Base-by-base conservation (phyloP, 768 basidiomycete species). In the Harrya chromipes region DNA sequence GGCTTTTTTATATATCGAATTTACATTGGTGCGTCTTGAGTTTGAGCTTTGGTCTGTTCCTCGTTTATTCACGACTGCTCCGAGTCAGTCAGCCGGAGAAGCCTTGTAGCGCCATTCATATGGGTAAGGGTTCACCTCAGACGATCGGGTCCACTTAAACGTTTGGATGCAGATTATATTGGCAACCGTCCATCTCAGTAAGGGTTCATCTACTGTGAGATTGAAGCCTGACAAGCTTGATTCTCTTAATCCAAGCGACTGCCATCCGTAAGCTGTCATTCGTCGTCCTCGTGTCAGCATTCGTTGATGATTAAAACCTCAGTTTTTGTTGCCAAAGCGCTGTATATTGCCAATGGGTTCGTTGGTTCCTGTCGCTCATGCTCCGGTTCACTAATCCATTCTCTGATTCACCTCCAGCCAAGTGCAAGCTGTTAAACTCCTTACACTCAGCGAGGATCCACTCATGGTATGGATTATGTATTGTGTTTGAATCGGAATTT, bases 301-400 rank as follows among this genome's bases (percentile, higher is more conserved):
- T 3, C 23, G 0, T 19, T 51, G n/a, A 61, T n/a, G 13, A 3
- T 6, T 6, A 11, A 7, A 14, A 26, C 6, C 10, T 23, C 43
- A 58, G 57, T 58, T 37, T 54, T 46, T 11, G 5, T 31, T 6
- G 17, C 3, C 8, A 46, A 50, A 3, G 24, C 31, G 1, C 27
- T 60, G 16, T 46, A 49, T 23, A 24, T 9, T 10, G 23, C 12
- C 1, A 9, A 48, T 1, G 43, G 57, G 58, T 49, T 16, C 12
- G 50, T 46, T 49, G 4, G 9, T 21, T 52, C n/a, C 2, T 36
- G 49, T 12, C 20, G 4, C n/a, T 3, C 8, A 2, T 24, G 34
- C 3, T 33, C 12, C 24, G 5, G 20, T 43, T 17, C 17, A 1
- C 14, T 43, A 13, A 45, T 19, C 6, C 17, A 10, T 36, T 34